A percentile compares a stretch with the other conserved stretches of the same genome.
phyloP scores from a whole-genome alignment of 176 grass and related monocot genomes.

The Metroxylon sagu region DNA sequence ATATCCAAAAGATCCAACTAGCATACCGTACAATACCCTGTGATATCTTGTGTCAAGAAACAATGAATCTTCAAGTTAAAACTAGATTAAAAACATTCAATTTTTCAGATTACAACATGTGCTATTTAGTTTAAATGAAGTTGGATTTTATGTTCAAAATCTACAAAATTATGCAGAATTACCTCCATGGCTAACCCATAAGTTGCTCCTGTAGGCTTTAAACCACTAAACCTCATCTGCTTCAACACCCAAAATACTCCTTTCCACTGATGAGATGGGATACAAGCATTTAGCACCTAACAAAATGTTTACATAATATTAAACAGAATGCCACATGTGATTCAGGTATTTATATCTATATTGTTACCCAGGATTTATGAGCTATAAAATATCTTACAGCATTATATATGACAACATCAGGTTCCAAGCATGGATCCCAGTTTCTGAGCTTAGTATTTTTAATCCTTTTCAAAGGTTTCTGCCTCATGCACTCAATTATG shows the following conservation, averaged over 20 bases:
- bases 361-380: too few relatives aligned
- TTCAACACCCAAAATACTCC: conserved; percentile 92
- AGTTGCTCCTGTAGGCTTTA: conserved; percentile 69
- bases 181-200: conserved; percentile 96
- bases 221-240: conserved; percentile 57
- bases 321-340: too few relatives aligned
- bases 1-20: too few relatives aligned
- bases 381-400: conserved; percentile 35
- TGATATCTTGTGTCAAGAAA: too few relatives aligned
- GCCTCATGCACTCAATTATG: conserved; percentile 56
- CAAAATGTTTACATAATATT: conserved; percentile 1
- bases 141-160: conserved; percentile 1
- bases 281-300: conserved; percentile 85
- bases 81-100: too few relatives aligned
- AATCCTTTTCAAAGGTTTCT: conserved; percentile 58
- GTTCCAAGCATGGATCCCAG: conserved; percentile 79
- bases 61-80: too few relatives aligned
- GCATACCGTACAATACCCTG: too few relatives aligned
- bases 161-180: conserved; percentile 3
- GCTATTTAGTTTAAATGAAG: too few relatives aligned
- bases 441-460: conserved; percentile 47
- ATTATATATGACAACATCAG: conserved; percentile 80
- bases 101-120: too few relatives aligned
- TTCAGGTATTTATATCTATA: too few relatives aligned
- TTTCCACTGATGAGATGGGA: conserved; percentile 78